A percentile compares a stretch with the other conserved stretches of the same genome.
Conservation (phyloP, 2,329 filamentous ascomycete species). For the Microcyclospora pomicola region DNA sequence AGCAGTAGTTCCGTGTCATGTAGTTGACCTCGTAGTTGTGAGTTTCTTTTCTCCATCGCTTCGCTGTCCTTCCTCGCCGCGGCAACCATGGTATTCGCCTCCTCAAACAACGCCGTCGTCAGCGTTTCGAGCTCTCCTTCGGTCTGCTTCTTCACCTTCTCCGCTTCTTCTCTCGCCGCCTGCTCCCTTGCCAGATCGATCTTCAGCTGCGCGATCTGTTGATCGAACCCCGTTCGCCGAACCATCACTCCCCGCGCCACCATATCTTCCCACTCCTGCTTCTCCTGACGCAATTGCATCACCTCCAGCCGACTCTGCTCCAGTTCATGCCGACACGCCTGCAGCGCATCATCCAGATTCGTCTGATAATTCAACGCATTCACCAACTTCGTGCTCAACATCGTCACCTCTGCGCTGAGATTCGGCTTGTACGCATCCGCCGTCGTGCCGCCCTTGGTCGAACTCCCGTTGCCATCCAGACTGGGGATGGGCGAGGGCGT, state of each 20-base stretch:
- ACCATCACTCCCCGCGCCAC: constrained; percentile 64
- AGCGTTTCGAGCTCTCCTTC: constrained; percentile 84
- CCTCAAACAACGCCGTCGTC: constrained; percentile 88
- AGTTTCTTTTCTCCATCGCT: constrained; percentile 61
- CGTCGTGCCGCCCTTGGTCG: constrained; percentile 16
- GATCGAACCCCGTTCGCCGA: constrained; percentile 57
- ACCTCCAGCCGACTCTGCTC: constrained; percentile 57
- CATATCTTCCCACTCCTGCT: constrained; percentile 54
- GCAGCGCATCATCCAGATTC: constrained; percentile 73
- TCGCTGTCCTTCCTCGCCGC: constrained; percentile 77
- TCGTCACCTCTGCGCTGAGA: constrained; percentile 64
- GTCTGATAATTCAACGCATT: constrained; percentile 97
- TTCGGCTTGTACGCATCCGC: constrained; percentile 40
- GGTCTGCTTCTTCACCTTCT: constrained; percentile 66
- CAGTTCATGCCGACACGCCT: constrained; percentile 69
- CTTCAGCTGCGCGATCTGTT: constrained; percentile 27
- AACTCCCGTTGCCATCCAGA: constrained; percentile 7
- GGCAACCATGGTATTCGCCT: constrained; percentile 97
- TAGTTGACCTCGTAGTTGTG: constrained; percentile 73
- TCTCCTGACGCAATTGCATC: constrained; percentile 52
- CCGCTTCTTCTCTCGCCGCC: constrained; percentile 27
- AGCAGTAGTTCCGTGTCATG: constrained; percentile 76
- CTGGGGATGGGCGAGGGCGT: constrained; percentile 23
- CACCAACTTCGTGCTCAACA: constrained; percentile 87
- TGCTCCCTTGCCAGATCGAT: constrained; percentile 30